phyloP scores from a whole-genome alignment of 2,329 filamentous ascomycete species.

The Didymella lethalis region DNA sequence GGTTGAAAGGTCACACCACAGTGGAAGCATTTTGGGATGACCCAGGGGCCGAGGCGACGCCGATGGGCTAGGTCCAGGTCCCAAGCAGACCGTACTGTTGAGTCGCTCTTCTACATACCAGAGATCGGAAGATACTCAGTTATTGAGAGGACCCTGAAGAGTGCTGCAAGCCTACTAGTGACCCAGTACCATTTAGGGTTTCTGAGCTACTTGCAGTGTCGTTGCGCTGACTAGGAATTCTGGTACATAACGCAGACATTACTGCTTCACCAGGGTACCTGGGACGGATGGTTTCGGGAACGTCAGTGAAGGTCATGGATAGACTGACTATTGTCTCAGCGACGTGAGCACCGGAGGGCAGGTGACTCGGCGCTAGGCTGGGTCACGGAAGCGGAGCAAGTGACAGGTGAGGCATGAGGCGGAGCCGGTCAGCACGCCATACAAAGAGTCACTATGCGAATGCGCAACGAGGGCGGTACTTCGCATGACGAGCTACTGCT shows the following conservation, averaged over 20 bases:
- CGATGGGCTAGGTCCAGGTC: conserved; percentile 13
- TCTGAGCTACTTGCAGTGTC: background rate
- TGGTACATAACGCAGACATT: background rate
- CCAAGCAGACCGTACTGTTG: conserved; percentile 8
- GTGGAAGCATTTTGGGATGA: conserved; percentile 6
- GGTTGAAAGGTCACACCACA: conserved; percentile 44
- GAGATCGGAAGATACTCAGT: background rate
- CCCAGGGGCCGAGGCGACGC: conserved; percentile 11
- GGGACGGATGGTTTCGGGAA: background rate
- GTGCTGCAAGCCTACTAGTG: background rate
- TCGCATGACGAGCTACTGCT: conserved; percentile 23
- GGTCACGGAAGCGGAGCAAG: conserved; percentile 42
- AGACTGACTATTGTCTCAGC: conserved; percentile 1
- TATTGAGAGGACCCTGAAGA: background rate
- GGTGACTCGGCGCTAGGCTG: conserved; percentile 30
- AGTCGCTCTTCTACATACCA: background rate
- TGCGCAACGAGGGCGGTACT: conserved; percentile 29
- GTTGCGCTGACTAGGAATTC: background rate
- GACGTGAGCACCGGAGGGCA: conserved; percentile 9
- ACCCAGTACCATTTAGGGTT: background rate
- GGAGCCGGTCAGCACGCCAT: conserved; percentile 43
- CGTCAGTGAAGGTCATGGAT: background rate
- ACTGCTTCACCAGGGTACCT: background rate
- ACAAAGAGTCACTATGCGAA: conserved; percentile 34
- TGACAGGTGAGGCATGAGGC: conserved; percentile 35